These are phyloP conservation scores for Tetratostichococcus sp. DNA, from an alignment of 139 green algal genomes.

Conservation along the genomic window DNA sequence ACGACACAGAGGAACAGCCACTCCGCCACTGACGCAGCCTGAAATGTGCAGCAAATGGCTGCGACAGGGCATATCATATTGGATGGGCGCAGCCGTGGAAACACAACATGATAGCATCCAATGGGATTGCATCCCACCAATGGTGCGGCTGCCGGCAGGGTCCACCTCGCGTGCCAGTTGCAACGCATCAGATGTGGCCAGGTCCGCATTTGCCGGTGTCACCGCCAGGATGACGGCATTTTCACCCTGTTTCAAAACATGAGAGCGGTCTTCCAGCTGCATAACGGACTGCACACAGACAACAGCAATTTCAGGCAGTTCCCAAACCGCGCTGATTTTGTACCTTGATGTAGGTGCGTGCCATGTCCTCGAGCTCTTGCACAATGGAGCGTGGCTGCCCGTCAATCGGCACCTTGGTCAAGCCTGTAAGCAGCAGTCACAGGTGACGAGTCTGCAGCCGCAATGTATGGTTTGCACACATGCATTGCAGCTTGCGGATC, in stretches of 20 bases:
- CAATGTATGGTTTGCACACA: no score
- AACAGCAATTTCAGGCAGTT: not conserved
- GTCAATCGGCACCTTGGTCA: slow-evolving; percentile 93
- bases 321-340: no score
- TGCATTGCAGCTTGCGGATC: not conserved
- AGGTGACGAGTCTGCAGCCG: not conserved
- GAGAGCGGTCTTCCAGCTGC: not conserved
- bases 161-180: slow-evolving; percentile 86
- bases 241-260: slow-evolving; percentile 27
- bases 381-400: slow-evolving; percentile 86
- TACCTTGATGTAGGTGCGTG: slow-evolving; percentile 70
- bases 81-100: no score
- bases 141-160: slow-evolving; percentile 59
- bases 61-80: no score
- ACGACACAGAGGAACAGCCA: no score
- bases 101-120: no score
- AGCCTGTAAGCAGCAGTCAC: slow-evolving; percentile 35
- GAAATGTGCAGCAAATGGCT: no score
- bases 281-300: no score
- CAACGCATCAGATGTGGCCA: slow-evolving; percentile 90
- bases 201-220: slow-evolving; percentile 92
- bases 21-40: no score
- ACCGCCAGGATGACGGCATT: slow-evolving; percentile 93
- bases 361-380: slow-evolving; percentile 89
- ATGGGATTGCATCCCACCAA: no score